These are phyloP conservation scores for Tetrahymena thermophila DNA, from an alignment of 73 alveolate genomes.

Conservation along the genomic window DNA sequence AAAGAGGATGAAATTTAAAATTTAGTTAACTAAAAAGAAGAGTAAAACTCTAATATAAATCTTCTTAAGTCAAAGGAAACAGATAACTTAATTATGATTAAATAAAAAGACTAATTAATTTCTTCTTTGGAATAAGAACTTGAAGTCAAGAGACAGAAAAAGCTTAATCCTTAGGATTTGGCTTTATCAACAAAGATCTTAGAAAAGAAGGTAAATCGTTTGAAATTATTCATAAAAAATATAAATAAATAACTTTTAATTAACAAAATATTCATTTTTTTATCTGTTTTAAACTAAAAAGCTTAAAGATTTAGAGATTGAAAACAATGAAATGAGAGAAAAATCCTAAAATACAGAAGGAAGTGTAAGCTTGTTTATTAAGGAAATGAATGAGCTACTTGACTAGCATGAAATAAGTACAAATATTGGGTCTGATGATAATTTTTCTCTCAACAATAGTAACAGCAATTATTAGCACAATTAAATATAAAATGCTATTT, in stretches of 20 bases:
- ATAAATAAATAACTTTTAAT: too few relatives aligned
- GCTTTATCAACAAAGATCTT: not conserved
- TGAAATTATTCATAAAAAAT: too few relatives aligned
- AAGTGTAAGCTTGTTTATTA: conserved; percentile 44
- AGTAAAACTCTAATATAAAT: conserved; percentile 9
- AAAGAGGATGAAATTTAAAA: conserved; percentile 36
- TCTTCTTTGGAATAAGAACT: conserved; percentile 16
- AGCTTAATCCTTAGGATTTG: conserved; percentile 12
- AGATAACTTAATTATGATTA: not conserved
- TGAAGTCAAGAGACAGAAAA: not conserved
- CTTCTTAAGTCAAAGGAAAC: conserved; percentile 6
- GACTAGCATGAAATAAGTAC: conserved; percentile 42
- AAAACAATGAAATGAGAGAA: conserved; percentile 43
- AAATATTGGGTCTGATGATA: conserved; percentile 17
- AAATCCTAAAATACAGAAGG: conserved; percentile 35
- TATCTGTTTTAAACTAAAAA: not conserved
- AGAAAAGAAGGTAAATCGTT: not conserved
- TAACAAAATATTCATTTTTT: too few relatives aligned
- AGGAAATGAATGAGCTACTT: conserved; percentile 46
- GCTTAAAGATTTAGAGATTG: conserved; percentile 36
- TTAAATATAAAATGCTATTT: not conserved
- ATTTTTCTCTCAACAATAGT: not conserved
- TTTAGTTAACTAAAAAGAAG: conserved; percentile 5
- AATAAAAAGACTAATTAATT: conserved; percentile 7
- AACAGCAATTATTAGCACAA: not conserved